Evolutionary conservation across 73 alveolate genomes (phyloP).

Genomic region (Effrenium voratum): DNA sequence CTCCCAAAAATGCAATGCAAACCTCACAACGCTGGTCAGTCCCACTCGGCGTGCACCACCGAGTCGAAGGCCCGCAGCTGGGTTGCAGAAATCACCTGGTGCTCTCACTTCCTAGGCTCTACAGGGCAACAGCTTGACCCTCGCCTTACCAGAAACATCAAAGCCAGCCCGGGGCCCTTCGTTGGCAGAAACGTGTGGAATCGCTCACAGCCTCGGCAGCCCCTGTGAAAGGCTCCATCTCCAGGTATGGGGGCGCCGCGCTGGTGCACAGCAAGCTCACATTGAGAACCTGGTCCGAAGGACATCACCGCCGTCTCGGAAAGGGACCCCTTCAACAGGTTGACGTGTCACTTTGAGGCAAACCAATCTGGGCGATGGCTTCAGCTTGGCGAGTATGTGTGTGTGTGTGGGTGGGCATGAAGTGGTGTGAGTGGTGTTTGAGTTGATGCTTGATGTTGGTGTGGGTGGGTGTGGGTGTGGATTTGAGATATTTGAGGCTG

Average conservation of each 20-base stretch:
- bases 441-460: no score
- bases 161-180: neutral
- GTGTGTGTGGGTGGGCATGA: no score
- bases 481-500: no score
- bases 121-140: neutral
- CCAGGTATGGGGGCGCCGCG: neutral
- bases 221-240: constrained; percentile 28
- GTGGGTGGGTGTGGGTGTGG: no score
- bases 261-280: constrained; percentile 7
- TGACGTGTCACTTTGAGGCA: no score
- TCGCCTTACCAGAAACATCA: neutral
- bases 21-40: neutral
- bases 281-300: neutral
- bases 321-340: no score
- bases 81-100: neutral
- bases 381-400: no score
- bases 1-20: no score
- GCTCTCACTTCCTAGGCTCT: neutral
- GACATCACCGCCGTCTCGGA: no score
- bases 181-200: neutral
- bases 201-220: constrained; percentile 17
- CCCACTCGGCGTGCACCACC: constrained; percentile 78
- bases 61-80: constrained; percentile 4
- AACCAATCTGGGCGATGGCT: no score
- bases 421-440: no score